Evolutionary conservation across 129 eudicot species (phyloP).

Genomic region (Flaveria brownii): DNA sequence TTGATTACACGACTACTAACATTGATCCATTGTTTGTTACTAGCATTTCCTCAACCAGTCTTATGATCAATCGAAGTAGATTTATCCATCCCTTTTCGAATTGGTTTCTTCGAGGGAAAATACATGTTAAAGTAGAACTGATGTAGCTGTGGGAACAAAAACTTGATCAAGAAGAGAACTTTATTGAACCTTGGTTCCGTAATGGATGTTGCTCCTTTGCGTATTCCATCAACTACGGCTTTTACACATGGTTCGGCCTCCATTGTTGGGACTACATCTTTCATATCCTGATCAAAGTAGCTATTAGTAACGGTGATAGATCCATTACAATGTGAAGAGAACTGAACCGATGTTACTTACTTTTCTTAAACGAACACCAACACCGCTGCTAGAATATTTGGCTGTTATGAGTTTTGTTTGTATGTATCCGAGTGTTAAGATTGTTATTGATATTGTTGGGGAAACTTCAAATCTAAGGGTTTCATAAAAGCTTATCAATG

Average conservation of each 20-base stretch:
- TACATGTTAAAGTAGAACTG: conserved; percentile 17
- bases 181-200: conserved; percentile 32
- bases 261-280: conserved; percentile 30
- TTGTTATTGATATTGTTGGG: conserved; percentile 32
- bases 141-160: conserved; percentile 35
- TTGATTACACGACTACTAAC: too few species aligned
- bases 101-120: conserved; percentile 16
- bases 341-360: not conserved
- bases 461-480: conserved; percentile 39
- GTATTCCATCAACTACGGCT: conserved; percentile 37
- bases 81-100: not conserved
- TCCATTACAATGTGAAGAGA: not conserved
- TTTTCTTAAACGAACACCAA: conserved; percentile 17
- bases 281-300: conserved; percentile 21
- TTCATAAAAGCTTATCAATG: conserved; percentile 43
- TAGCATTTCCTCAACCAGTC: too few species aligned
- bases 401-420: conserved; percentile 30
- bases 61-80: too few species aligned
- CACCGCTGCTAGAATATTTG: conserved; percentile 26
- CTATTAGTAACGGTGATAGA: not conserved
- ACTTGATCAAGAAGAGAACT: conserved; percentile 31
- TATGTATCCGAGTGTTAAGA: conserved; percentile 35
- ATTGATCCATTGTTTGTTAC: too few species aligned
- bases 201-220: conserved; percentile 38
- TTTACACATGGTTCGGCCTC: conserved; percentile 33